These are phyloP conservation scores for Auricularia cornea DNA, from an alignment of 768 basidiomycete genomes.

Conservation along the genomic window DNA sequence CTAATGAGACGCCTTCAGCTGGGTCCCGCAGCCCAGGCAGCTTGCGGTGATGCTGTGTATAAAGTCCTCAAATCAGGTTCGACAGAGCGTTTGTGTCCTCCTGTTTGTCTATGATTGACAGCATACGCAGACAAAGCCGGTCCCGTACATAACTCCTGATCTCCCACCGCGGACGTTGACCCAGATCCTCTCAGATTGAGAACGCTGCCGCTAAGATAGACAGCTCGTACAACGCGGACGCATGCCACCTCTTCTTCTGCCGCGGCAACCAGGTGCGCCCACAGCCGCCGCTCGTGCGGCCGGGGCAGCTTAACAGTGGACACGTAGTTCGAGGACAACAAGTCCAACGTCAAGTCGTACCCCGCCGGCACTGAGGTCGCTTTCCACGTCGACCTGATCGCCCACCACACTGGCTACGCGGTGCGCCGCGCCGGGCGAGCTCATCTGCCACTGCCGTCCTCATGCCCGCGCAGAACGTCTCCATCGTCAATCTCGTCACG, in stretches of 20 bases:
- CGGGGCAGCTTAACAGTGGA: background rate
- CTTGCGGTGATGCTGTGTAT: background rate
- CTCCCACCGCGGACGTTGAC: background rate
- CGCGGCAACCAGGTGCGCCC: background rate
- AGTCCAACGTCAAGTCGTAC: background rate
- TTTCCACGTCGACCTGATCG: constrained; percentile 2
- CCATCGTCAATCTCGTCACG: constrained; percentile 2
- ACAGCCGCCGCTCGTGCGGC: background rate
- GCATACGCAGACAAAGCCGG: background rate
- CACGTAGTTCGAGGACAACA: constrained; percentile 1
- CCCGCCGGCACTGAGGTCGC: background rate
- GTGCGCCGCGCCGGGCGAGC: background rate
- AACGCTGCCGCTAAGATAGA: constrained; percentile 2
- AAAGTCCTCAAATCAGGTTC: background rate
- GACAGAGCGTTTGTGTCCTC: background rate
- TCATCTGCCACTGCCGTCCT: background rate
- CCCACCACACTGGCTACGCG: constrained; percentile 5
- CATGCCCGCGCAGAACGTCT: background rate
- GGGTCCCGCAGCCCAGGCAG: background rate
- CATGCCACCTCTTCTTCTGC: constrained; percentile 5
- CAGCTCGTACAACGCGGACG: background rate
- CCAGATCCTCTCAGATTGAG: background rate
- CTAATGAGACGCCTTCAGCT: background rate
- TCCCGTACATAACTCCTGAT: background rate
- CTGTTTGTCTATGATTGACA: background rate